Percentiles rank a stretch among this genome's conserved stretches.
phyloP scores from a whole-genome alignment of 148 eudicot genomes.

The Rhododendron mucronatum region DNA sequence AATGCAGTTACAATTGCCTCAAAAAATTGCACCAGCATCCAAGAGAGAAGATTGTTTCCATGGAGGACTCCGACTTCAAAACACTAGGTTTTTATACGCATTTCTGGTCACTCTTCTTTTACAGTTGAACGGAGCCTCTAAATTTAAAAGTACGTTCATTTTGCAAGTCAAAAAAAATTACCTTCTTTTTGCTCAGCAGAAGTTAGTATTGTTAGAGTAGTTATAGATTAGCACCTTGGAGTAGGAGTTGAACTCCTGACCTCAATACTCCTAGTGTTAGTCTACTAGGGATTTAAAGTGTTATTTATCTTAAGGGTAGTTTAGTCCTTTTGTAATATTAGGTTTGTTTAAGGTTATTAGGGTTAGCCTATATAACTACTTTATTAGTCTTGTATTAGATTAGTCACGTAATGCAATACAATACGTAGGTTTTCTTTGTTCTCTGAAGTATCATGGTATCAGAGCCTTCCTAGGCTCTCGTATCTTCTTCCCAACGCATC shows the following conservation, averaged over 20 bases:
- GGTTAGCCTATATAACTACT: no score
- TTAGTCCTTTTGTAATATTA: no score
- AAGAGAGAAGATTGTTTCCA: conserved; percentile 3
- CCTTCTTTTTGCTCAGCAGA: background rate
- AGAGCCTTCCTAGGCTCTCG: no score
- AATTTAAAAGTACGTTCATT: background rate
- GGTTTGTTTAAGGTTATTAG: no score
- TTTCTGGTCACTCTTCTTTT: background rate
- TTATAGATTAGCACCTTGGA: background rate
- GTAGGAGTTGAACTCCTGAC: background rate
- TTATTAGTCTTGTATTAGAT: no score
- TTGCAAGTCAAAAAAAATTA: background rate
- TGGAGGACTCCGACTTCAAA: background rate
- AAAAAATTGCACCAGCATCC: background rate
- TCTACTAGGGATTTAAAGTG: no score
- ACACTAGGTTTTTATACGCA: background rate
- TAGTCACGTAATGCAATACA: no score
- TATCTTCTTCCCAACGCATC: no score
- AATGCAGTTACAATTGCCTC: background rate
- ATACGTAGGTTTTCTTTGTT: no score
- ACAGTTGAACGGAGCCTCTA: background rate
- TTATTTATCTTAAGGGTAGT: no score
- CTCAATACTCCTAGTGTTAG: background rate
- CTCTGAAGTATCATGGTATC: no score
- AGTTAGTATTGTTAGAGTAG: background rate